These are phyloP conservation scores for Pholiota adiposa DNA, from an alignment of 1,284 basidiomycete genomes.

Conservation along the genomic window DNA sequence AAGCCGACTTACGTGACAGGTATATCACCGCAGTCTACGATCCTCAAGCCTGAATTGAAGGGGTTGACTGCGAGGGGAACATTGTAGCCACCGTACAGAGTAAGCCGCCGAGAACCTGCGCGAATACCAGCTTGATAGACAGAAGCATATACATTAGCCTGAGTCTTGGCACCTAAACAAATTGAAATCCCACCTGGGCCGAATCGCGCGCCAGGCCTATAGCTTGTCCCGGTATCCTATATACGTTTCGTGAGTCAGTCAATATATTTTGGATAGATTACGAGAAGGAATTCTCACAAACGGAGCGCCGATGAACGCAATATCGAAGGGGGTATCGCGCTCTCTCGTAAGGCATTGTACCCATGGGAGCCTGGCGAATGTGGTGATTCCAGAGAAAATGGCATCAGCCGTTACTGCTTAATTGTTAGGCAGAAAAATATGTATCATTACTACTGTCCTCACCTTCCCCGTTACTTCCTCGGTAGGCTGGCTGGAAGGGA, in stretches of 20 bases:
- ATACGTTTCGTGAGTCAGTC: slow-evolving; percentile 6
- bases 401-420: slow-evolving; percentile 65
- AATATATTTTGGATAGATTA: not conserved
- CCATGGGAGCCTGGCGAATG: slow-evolving; percentile 78
- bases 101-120: slow-evolving; percentile 73
- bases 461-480: slow-evolving; percentile 59
- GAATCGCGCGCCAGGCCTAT: slow-evolving; percentile 79
- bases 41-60: slow-evolving; percentile 60
- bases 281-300: slow-evolving; percentile 52
- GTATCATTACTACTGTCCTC: slow-evolving; percentile 7
- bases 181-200: slow-evolving; percentile 50
- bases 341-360: slow-evolving; percentile 71
- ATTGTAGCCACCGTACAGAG: slow-evolving; percentile 76
- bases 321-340: slow-evolving; percentile 61
- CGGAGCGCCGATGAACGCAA: slow-evolving; percentile 80
- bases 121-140: slow-evolving; percentile 61
- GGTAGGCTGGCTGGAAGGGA: slow-evolving; percentile 60
- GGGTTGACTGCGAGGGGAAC: slow-evolving; percentile 74
- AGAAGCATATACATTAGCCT: too few species aligned
- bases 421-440: slow-evolving; percentile 6
- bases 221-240: slow-evolving; percentile 76
- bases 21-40: slow-evolving; percentile 77
- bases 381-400: slow-evolving; percentile 75
- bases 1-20: slow-evolving; percentile 51
- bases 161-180: too few species aligned